Evolutionary conservation across 1,139 yeast species (phyloP), one percentile per base, ranked within the genome.

Genomic region (Candida sojae): DNA sequence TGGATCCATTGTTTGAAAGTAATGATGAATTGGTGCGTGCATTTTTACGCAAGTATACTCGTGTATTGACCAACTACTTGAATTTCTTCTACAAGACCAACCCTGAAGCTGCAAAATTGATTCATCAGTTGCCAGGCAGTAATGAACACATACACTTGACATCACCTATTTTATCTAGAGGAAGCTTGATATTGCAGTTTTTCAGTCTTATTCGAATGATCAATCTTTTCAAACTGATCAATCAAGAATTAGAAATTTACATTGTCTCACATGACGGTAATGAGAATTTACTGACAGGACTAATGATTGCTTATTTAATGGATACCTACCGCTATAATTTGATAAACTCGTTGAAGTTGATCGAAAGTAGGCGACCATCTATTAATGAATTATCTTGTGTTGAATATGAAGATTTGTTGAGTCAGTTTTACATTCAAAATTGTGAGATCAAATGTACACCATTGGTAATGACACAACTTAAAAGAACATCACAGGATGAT

Each of bases 381-480:
- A 44, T 66, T 12, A 49, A 52, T 36, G 56, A 55, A n/a, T 55
- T 61, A 43, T 71, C 71, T 53, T 47, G 58, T 48, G 69, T 67
- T 52, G 74, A 59, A 54, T 75, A 75, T 53, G 76, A 73, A 46
- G 79, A 75, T 55, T 63, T 75, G 54, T 66, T 75, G 55, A 71
- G 68, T 55, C 73, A 73, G 58, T 75, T 74, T 48, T 61, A 63
- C 45, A 46, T 44, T 4, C 80, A 75, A 50, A 74, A 74, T 55
- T 53, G 49, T 33, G 59, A 58, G 26, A 62, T 74, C 34, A 75
- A 74, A 53, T 40, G 43, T 23, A 33, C 37, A 1, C 43, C 43
- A 11, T 40, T 40, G 31, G 7, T 55, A 46, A 42, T 51, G 49
- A 32, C 65, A 45, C 58, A 59, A 37, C 64, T 71, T 37, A 74